Evolutionary conservation across 169 alveolate species (phyloP).

Genomic region (Babesia ovata): DNA sequence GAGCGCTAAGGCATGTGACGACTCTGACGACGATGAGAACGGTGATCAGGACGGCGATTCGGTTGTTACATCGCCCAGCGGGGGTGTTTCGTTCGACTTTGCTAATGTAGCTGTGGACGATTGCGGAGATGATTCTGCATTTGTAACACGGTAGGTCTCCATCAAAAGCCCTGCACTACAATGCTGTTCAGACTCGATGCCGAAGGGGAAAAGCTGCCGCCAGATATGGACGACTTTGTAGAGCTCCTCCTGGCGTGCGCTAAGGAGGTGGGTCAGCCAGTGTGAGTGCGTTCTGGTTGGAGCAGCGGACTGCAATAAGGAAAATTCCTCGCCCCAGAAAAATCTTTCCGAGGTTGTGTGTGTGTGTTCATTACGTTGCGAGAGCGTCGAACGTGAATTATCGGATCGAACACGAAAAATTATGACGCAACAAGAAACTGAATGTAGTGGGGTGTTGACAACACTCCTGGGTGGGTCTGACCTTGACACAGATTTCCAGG

Average conservation of each 20-base stretch:
- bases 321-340: conserved; percentile 10
- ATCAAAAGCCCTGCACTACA: not conserved
- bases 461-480: too few relatives aligned
- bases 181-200: not conserved
- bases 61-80: not conserved
- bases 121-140: not conserved
- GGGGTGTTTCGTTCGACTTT: conserved; percentile 3
- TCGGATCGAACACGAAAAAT: too few relatives aligned
- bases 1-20: too few relatives aligned
- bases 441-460: too few relatives aligned
- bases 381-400: too few relatives aligned
- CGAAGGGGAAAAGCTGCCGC: not conserved
- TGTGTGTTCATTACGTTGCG: too few relatives aligned
- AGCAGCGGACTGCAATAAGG: not conserved
- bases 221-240: conserved; percentile 64
- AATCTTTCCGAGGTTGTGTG: too few relatives aligned
- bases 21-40: too few relatives aligned
- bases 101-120: not conserved
- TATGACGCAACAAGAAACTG: too few relatives aligned
- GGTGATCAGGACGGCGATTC: not conserved
- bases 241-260: conserved; percentile 47
- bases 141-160: not conserved
- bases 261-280: conserved; percentile 13
- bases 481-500: too few relatives aligned
- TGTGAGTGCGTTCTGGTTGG: not conserved